Evolutionary conservation across 208 protist genomes (phyloP), one percentile per base, ranked within the genome.

Genomic region (Leishmania turanica): DNA sequence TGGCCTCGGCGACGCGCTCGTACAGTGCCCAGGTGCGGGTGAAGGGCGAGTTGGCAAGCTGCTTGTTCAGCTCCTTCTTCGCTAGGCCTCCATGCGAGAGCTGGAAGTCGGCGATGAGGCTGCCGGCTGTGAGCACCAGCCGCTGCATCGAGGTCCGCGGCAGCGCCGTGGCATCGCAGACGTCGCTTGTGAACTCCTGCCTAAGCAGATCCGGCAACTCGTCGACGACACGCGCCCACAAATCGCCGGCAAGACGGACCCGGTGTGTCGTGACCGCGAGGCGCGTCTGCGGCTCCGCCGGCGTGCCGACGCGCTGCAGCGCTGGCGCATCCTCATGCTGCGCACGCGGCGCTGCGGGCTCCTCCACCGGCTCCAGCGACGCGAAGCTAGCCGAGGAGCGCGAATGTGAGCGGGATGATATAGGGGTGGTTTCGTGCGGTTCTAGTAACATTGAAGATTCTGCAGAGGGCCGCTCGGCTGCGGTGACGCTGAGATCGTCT

Each of bases 231-330:
- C 81, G 58, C 8, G 58, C 84, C 90, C 87, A 93, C 60, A 78
- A 13, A n/a, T 90, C 83, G n/a, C 90, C 90, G 17, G 88, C 80
- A 24, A 93, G 81, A 3, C 69, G 80, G 34, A 89, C 79, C 37
- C 65, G 83, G 82, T 91, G 90, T 8, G 60, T 84, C 13, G 90
- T 91, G 6, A 82, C 65, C 13, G 75, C 80, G 5, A 40, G 9
- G n/a, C 68, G 1, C 1, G 7, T 9, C 0, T 8, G 45, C 47
- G 71, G 21, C 71, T 42, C 45, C 45, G 11, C 70, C 19, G 70
- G 70, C 42, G 70, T 69, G 64, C 64, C 64, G 64, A 69, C 64
- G 34, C 64, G 64, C 31, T 45, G 64, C 64, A 42, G 64, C 64
- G 34, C 69, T 21, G 69, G 42, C 69, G 37, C 19, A 45, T 54